Conservation (phyloP, 345 rosid genomes). For the Sisymbrium altissimum region DNA sequence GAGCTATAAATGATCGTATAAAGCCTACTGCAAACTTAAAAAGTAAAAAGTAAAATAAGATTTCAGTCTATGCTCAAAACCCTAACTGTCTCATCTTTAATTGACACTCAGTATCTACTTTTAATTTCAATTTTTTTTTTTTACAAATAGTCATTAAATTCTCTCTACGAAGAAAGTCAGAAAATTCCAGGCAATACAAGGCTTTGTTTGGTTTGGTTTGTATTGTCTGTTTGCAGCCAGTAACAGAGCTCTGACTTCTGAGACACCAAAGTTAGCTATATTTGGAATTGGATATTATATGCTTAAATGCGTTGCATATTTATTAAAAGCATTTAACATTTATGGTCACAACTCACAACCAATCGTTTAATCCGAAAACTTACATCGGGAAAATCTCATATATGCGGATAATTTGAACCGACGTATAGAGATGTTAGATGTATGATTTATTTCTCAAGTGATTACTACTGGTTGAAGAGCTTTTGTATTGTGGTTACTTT, state of each 20-base stretch:
- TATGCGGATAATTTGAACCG: neutral
- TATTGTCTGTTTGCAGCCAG: conserved; percentile 20
- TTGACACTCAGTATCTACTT: conserved; percentile 6
- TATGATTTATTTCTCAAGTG: no score
- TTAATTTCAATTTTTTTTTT: neutral
- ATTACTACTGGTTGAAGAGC: no score
- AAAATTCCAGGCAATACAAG: conserved; percentile 31
- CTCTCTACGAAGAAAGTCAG: conserved; percentile 10
- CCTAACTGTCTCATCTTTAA: conserved; percentile 34
- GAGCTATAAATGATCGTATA: conserved; percentile 15
- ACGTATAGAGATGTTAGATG: neutral
- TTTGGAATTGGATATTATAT: conserved; percentile 31
- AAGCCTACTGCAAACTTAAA: conserved; percentile 11
- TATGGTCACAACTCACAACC: conserved; percentile 5
- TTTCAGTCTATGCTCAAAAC: conserved; percentile 21
- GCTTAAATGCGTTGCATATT: conserved; percentile 11
- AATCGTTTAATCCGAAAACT: neutral
- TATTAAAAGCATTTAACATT: neutral
- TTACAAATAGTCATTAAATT: conserved; percentile 9
- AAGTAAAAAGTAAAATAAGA: conserved; percentile 11
- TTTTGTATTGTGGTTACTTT: neutral
- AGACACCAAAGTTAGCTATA: conserved; percentile 22
- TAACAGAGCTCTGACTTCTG: conserved; percentile 1
- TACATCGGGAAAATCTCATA: neutral
- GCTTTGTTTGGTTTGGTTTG: conserved; percentile 31